Base-by-base conservation (phyloP, 768 basidiomycete genomes). In the Lentinula boryana region DNA sequence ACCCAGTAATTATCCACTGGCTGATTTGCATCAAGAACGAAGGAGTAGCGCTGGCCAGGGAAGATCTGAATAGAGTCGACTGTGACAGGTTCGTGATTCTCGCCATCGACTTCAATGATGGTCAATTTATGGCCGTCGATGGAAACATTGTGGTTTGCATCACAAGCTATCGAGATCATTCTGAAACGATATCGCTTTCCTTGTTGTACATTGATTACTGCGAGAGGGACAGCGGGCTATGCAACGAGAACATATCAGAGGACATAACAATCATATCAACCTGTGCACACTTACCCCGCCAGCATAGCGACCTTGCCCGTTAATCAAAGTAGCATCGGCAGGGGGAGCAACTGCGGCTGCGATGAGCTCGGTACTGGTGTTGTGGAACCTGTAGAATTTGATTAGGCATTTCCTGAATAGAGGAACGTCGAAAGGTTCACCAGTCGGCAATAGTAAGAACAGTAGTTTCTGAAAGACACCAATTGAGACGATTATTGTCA, bases 141-240 rank as follows among this genome's bases (percentile, higher is more conserved):
- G 5, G 80, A 78, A 63, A 84, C 81, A 0, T 57, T 48, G 60
- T 69, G 79, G 61, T 73, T 68, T 1, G 79, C 74, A 55, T 74
- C 77, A 67, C 82, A 82, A 15, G 78, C 76, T 58, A 79, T 76
- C 58, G 64, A 70, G 65, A 86, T 68, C n/a, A 86, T 59, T 10
- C 84, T 80, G 71, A 85, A 78, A 40, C 84, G 79, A 65, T 85
- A 85, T 44, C 81, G 73, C 56, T 74, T 73, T 15, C 77, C 78
- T 0, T 62, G 57, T 2, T 67, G 60, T 46, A 85, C 80, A 56
- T 76, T 73, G 58, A 79, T 69, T 7, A 79, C 70, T 0, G 84
- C 64, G 23, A 84, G 71, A 1, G 72, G 66, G 2, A 69, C 65
- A 1, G 61, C 23, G 46, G 63, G 57, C 40, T 59, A 33, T 46